phyloP scores from a whole-genome alignment of 176 grass and related monocot species.

The Oryza glaberrima region DNA sequence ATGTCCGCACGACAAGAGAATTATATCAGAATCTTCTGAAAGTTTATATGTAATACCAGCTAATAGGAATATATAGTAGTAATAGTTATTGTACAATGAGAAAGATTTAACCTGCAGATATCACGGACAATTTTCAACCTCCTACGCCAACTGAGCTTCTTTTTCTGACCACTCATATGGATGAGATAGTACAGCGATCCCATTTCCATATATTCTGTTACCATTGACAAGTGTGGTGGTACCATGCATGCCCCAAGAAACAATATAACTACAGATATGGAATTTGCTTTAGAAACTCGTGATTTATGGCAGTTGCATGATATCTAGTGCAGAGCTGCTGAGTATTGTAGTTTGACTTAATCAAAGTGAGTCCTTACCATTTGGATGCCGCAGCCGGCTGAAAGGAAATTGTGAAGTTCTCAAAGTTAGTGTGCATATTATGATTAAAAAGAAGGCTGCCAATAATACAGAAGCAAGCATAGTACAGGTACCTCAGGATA shows the following conservation, averaged over 20 bases:
- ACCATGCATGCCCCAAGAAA: slow-evolving; percentile 99
- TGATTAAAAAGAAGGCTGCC: slow-evolving; percentile 17
- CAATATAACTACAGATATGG: slow-evolving; percentile 80
- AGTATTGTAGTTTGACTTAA: slow-evolving; percentile 37
- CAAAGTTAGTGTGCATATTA: slow-evolving; percentile 46
- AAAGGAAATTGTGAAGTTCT: slow-evolving; percentile 53
- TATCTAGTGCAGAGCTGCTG: not conserved
- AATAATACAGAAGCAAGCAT: slow-evolving; percentile 20
- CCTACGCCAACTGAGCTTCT: slow-evolving; percentile 96
- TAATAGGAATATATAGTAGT: slow-evolving; percentile 9
- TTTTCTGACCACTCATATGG: slow-evolving; percentile 99
- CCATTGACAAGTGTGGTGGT: slow-evolving; percentile 97
- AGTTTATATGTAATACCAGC: slow-evolving; percentile 15
- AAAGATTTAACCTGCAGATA: slow-evolving; percentile 87
- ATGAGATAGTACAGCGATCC: slow-evolving; percentile 98
- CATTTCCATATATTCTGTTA: slow-evolving; percentile 99
- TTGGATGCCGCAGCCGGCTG: slow-evolving; percentile 97
- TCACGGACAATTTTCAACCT: slow-evolving; percentile 98
- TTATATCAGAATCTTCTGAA: slow-evolving; percentile 18
- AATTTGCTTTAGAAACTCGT: slow-evolving; percentile 37
- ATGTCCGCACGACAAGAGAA: slow-evolving; percentile 9
- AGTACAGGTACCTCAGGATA: slow-evolving; percentile 75
- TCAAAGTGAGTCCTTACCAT: slow-evolving; percentile 70
- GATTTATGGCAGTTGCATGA: slow-evolving; percentile 18
- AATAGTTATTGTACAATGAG: slow-evolving; percentile 18